Evolutionary conservation across 768 basidiomycete species (phyloP).

Genomic region (Clitopilus hobsonii): DNA sequence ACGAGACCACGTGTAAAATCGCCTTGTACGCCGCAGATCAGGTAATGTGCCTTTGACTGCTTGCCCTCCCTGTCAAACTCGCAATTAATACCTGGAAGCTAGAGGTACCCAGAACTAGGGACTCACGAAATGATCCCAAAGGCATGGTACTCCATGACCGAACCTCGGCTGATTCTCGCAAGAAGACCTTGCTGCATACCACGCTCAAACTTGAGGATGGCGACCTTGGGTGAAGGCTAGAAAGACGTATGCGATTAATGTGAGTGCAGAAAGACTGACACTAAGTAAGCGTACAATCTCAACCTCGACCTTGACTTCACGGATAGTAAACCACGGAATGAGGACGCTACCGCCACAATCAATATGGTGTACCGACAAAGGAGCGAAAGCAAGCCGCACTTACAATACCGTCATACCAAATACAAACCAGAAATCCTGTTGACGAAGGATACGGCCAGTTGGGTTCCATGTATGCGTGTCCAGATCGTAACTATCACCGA

Average conservation of each 20-base stretch:
- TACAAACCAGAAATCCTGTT: slow-evolving; percentile 80
- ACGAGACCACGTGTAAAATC: slow-evolving; percentile 78
- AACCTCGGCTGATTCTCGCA: slow-evolving; percentile 71
- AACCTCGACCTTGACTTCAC: slow-evolving; percentile 72
- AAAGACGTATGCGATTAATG: slow-evolving; percentile 5
- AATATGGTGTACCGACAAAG: slow-evolving; percentile 6
- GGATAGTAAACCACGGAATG: slow-evolving; percentile 74
- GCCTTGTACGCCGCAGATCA: slow-evolving; percentile 82
- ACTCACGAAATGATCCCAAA: slow-evolving; percentile 80
- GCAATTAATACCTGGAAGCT: background rate
- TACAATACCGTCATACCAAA: slow-evolving; percentile 73
- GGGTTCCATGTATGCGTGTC: slow-evolving; percentile 54
- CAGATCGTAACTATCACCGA: slow-evolving; percentile 62
- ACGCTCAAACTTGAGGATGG: slow-evolving; percentile 72
- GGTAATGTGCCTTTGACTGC: slow-evolving; percentile 70
- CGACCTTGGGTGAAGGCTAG: slow-evolving; percentile 79
- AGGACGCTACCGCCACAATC: slow-evolving; percentile 40
- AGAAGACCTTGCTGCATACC: slow-evolving; percentile 86
- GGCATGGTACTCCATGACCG: slow-evolving; percentile 79
- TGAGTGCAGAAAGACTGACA: background rate
- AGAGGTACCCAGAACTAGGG: slow-evolving; percentile 7
- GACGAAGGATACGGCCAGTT: slow-evolving; percentile 52
- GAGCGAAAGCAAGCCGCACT: slow-evolving; percentile 13
- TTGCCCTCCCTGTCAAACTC: slow-evolving; percentile 54
- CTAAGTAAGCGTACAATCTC: slow-evolving; percentile 53